Conservation (phyloP, 352 stramenopile genomes). For the Phytopythium ostracodes region DNA sequence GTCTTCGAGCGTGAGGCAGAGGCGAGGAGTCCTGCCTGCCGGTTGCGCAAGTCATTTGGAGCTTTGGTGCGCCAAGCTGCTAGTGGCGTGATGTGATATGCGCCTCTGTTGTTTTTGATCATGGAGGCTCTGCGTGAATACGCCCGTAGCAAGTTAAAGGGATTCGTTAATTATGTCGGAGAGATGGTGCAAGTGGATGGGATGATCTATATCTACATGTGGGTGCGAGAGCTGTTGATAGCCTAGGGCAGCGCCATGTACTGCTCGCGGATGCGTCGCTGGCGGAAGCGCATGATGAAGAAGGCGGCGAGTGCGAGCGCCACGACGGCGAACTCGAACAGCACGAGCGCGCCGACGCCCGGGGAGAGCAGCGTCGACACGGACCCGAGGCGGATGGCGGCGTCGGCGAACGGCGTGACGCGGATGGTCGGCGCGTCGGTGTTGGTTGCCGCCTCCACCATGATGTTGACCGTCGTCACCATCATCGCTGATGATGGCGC, state of each 20-base stretch:
- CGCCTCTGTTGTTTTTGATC: too few species aligned
- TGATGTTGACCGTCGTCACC: constrained; percentile 1
- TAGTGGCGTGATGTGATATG: neutral
- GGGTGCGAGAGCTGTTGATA: neutral
- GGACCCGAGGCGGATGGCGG: constrained; percentile 1
- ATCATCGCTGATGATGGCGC: neutral
- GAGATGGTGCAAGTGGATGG: neutral
- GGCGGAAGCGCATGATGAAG: constrained; percentile 2
- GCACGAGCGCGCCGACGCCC: constrained; percentile 1
- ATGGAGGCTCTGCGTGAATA: too few species aligned
- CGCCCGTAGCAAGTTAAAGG: neutral
- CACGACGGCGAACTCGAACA: constrained; percentile 7
- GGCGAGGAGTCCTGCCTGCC: neutral
- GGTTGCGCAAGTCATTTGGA: neutral
- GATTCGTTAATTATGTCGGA: neutral
- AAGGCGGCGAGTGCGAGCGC: constrained; percentile 3
- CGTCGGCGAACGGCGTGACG: constrained; percentile 3
- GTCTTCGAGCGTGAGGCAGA: neutral
- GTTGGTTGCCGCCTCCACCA: neutral
- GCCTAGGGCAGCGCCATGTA: constrained; percentile 1
- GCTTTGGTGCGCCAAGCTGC: neutral
- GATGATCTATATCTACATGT: neutral
- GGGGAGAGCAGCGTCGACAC: constrained; percentile 4
- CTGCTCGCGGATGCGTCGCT: constrained; percentile 4
- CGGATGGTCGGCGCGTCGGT: neutral